Percentiles rank a stretch among this genome's conserved stretches.
Evolutionary conservation across 192 early-diverging fungal genomes (phyloP).

Genomic region (Nowakowskiella sp.): DNA sequence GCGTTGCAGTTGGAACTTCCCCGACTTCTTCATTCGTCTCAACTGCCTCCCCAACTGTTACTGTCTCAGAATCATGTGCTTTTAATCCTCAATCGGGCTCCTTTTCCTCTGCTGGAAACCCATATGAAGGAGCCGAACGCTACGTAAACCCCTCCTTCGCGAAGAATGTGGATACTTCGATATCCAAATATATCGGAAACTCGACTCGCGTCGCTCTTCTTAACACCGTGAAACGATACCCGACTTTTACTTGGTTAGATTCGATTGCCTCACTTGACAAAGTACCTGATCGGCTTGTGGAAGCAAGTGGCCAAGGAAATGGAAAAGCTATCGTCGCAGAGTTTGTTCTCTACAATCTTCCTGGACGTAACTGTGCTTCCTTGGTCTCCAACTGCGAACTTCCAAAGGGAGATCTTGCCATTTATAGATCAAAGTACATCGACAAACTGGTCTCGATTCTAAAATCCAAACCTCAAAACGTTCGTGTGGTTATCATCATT

Average conservation of each 20-base stretch:
- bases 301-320: conserved; percentile 8
- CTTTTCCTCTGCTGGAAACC: too few species aligned
- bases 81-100: too few species aligned
- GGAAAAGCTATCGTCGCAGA: conserved; percentile 11
- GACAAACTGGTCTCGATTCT: conserved; percentile 17
- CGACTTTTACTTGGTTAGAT: conserved; percentile 14
- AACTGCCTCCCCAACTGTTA: too few species aligned
- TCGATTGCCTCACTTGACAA: not conserved
- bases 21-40: too few species aligned
- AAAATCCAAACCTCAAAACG: conserved; percentile 17
- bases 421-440: conserved; percentile 45
- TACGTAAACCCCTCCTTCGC: conserved; percentile 11
- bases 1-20: too few species aligned
- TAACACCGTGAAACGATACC: not conserved
- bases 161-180: conserved; percentile 1
- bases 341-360: conserved; percentile 44
- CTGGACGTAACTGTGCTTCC: conserved; percentile 39
- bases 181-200: not conserved
- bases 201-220: not conserved
- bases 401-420: conserved; percentile 17
- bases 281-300: not conserved
- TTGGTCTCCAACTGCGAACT: conserved; percentile 39
- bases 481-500: conserved; percentile 36
- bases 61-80: too few species aligned
- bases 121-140: conserved; percentile 8